Base-by-base conservation (phyloP, 2,329 filamentous ascomycete genomes). In the Aspergillus fumigatiaffinis region DNA sequence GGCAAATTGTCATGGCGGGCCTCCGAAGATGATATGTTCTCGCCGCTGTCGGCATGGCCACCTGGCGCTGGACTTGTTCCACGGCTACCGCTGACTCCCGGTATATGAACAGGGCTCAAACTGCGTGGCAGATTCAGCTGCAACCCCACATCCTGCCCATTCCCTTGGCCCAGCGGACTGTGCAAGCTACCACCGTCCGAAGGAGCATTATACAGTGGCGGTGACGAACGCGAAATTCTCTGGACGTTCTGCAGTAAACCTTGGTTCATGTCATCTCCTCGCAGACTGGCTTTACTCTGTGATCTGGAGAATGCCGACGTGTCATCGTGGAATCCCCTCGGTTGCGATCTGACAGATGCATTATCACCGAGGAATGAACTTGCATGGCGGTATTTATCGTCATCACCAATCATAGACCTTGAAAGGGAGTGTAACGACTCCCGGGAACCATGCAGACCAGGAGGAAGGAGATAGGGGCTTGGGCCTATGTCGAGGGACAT, bases 391-490 rank as follows among this genome's bases (percentile, higher is more conserved):
- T 97, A 97, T 38, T 92, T 93, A 73, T 97, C 93, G 66, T 95
- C 89, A 54, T 87, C 84, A 63, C 86, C 83, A 56, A 86, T 82
- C 49, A 93, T 82, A 2, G 87, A 88, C 54, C 89, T 87, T 26
- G 92, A 90, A 63, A 97, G 80, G 2, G 92, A 95, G 72, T 92
- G 87, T 61, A 97, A 80, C 4, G 93, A 97, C 64, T 96, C 92
- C 48, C 86, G 85, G 1, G 93, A 97, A 68, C 84, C 82, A 46
- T 94, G 86, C 21, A 93, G 70, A 54, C 85, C 87, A 1, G 90
- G 90, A 4, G 94, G 92, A n/a, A 97, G 82, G n/a, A 99, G 83
- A 72, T 97, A 99, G 1, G 94, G 94, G 66, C 87, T 66, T 25
- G 54, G 94, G 35, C 84, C 85, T 50, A 92, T 80, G 60, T 86